phyloP scores from a whole-genome alignment of 75 land plant genomes.

The Picea glauca region DNA sequence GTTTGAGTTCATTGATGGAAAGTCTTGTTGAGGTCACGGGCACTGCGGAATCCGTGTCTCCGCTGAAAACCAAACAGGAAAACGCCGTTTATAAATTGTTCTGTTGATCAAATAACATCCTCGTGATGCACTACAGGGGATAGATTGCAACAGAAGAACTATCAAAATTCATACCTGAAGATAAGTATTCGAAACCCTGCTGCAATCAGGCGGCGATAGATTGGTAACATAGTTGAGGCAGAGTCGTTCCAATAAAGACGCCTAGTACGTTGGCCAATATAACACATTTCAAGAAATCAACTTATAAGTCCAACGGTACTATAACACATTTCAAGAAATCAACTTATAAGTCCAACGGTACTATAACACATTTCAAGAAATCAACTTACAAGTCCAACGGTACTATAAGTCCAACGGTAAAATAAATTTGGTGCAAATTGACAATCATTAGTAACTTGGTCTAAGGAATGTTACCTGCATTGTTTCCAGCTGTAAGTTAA shows the following conservation, averaged over 20 bases:
- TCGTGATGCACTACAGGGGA: constrained; percentile 25
- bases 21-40: constrained; percentile 38
- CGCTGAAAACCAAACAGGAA: constrained; percentile 27
- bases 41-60: constrained; percentile 44
- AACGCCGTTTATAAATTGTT: background rate
- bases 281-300: constrained; percentile 31
- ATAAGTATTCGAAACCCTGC: constrained; percentile 58
- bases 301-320: too few species aligned
- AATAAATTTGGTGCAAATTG: too few species aligned
- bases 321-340: too few species aligned
- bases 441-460: too few species aligned
- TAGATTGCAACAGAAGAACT: too few species aligned
- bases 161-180: constrained; percentile 25
- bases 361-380: too few species aligned
- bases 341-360: too few species aligned
- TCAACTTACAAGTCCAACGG: too few species aligned
- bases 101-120: too few species aligned
- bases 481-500: constrained; percentile 39
- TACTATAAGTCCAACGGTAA: too few species aligned
- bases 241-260: constrained; percentile 43
- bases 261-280: constrained; percentile 25
- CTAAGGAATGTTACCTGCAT: constrained; percentile 37
- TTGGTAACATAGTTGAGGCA: constrained; percentile 65
- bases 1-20: constrained; percentile 19
- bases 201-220: constrained; percentile 69